Evolutionary conservation across 768 basidiomycete genomes (phyloP), one percentile per base, ranked within the genome.

Genomic region (Rhodocollybia butyracea): DNA sequence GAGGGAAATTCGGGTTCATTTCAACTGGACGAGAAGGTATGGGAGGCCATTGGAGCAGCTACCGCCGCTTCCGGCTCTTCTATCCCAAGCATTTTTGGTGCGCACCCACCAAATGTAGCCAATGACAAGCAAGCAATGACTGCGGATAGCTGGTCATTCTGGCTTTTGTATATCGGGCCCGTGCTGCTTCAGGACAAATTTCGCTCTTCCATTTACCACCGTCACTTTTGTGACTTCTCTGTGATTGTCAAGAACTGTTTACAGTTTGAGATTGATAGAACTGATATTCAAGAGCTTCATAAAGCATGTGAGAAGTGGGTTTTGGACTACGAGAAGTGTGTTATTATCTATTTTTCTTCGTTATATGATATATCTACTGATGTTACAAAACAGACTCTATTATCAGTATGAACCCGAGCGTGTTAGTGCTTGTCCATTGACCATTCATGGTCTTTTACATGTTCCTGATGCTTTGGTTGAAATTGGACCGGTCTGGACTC

Each of bases 41-140:
- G 78, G 79, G 65, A 76, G n/a, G 70, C 67, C 0, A 67, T 74
- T 51, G 51, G 51, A 10, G 17, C 19, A 5, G 43, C 67, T 30
- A 72, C 70, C 0, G 66, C 65, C 1, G 43, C 22, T 22, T 61
- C 72, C 0, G 62, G 67, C 8, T 30, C 26, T 2, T 65, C 62
- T 0, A 68, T 69, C 26, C 71, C 71, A 2, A 56, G 57, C 11
- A 43, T 51, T 1, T 73, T 63, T 59, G 66, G 66, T 17, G 54
- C 60, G 5, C 52, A 60, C 3, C 71, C 67, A 3, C 71, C 67
- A 2, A 62, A 71, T 45, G 38, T 68, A 24, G 52, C 56, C 1
- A 56, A 29, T 8, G 66, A 70, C 26, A 41, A 57, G 22, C 40
- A 27, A 0, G 50, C 56, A 3, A 64, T 55, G 26, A 67, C 68